Conservation (phyloP, 169 alveolate genomes). For the Eimeria tenella region DNA sequence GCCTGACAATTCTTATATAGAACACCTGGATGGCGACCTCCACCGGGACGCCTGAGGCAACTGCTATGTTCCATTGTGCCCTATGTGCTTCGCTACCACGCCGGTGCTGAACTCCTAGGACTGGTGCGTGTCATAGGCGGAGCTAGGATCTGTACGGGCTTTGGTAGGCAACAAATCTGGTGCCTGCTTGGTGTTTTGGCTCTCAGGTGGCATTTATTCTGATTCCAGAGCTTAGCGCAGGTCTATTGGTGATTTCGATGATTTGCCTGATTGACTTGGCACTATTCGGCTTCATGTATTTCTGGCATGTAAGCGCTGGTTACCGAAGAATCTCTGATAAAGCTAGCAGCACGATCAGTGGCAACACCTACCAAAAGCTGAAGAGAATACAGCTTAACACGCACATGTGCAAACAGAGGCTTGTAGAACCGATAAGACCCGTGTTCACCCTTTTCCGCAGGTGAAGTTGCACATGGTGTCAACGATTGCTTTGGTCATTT, state of each 20-base stretch:
- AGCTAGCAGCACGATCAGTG: neutral
- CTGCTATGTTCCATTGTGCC: neutral
- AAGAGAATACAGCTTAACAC: neutral
- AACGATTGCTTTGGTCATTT: constrained; percentile 83
- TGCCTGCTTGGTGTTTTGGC: constrained; percentile 3
- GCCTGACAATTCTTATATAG: neutral
- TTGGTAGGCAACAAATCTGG: too few relatives aligned
- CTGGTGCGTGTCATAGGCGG: neutral
- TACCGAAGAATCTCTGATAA: neutral
- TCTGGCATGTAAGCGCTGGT: constrained; percentile 77
- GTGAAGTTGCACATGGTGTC: constrained; percentile 86
- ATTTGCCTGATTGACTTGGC: constrained; percentile 86
- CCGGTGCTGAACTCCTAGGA: neutral
- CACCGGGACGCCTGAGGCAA: neutral
- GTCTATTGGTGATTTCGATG: constrained; percentile 83
- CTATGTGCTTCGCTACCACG: neutral
- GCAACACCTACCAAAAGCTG: neutral
- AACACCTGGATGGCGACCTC: neutral
- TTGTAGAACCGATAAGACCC: neutral
- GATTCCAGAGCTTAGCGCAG: constrained; percentile 85
- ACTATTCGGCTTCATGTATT: constrained; percentile 87
- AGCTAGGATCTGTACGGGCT: neutral
- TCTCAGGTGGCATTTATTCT: constrained; percentile 81
- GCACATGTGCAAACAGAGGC: neutral
- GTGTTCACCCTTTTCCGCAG: neutral